Percentiles rank a stretch among this genome's conserved stretches.
Conservation (phyloP, 1,284 basidiomycete species). For the Cryptococcus wingfieldii region DNA sequence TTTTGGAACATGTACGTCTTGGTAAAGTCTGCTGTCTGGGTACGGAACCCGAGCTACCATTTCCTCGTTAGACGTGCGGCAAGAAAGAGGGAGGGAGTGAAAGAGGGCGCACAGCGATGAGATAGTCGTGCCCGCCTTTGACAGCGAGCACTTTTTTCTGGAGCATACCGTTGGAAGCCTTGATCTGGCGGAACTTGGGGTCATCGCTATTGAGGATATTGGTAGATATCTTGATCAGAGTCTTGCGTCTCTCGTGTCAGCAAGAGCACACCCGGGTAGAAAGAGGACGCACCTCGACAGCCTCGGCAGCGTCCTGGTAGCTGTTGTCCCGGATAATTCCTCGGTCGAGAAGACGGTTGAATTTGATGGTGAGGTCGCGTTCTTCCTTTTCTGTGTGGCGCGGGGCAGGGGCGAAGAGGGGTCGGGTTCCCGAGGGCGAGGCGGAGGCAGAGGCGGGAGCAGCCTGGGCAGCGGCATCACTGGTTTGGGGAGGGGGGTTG, state of each 20-base stretch:
- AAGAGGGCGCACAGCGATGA: conserved; percentile 36
- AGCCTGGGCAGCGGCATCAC: conserved; percentile 3
- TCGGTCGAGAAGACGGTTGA: conserved; percentile 35
- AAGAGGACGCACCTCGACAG: conserved; percentile 40
- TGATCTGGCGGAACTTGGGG: conserved; percentile 36
- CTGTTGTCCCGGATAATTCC: conserved; percentile 42
- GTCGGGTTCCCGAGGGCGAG: not conserved
- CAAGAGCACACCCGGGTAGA: not conserved
- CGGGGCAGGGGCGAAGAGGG: not conserved
- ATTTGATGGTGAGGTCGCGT: conserved; percentile 24
- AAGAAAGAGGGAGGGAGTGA: not conserved
- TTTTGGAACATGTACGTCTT: conserved; percentile 29
- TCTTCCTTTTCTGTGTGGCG: conserved; percentile 27
- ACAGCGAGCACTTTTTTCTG: conserved; percentile 37
- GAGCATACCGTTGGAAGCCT: conserved; percentile 32
- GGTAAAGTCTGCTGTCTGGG: conserved; percentile 31
- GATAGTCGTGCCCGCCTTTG: conserved; percentile 41
- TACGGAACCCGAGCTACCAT: conserved; percentile 43
- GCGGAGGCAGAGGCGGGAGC: conserved; percentile 2
- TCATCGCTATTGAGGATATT: conserved; percentile 39
- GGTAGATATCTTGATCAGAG: conserved; percentile 40
- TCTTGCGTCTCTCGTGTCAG: conserved; percentile 21
- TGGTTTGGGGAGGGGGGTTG: conserved; percentile 12
- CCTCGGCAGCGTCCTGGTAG: conserved; percentile 31
- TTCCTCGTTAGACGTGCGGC: not conserved